Base-by-base conservation (phyloP, 768 basidiomycete species). In the Psilocybe azurescens region DNA sequence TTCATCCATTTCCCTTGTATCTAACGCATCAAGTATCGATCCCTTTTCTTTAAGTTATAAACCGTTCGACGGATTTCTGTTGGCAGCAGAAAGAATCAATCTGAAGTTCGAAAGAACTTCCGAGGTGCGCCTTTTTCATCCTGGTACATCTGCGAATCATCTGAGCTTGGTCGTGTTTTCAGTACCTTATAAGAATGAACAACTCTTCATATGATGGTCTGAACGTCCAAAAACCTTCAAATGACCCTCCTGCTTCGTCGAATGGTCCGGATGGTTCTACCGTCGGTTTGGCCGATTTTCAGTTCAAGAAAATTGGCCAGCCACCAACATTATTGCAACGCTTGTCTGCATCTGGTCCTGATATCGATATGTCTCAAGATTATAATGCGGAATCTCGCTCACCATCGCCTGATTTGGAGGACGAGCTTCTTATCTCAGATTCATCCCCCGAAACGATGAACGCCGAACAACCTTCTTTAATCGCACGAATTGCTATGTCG, bases 281-380 rank as follows among this genome's bases (percentile, higher is more conserved):
- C 84, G 3, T 75, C 70, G 53, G 64, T 47, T 79, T 85, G 58
- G 64, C 77, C n/a, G 69, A 75, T 56, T 78, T 88, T 68, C 76
- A 74, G 29, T 89, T 88, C 69, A 71, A 65, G 10, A 79, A 72
- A 3, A 89, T 89, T 44, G 87, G 87, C 30, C 80, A 84, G 67
- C 72, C 75, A 61, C 86, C 87, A 0, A 73, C 76, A 13, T 74
- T 89, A 18, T 76, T 89, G 29, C 79, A 77, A 62, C 83, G 88
- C 24, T 75, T 89, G 38, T 78, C 82, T 33, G 69, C 70, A 41
- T 68, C 75, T 2, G 69, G 74, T 47, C 68, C 74, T 24, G 71
- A 72, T 47, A 50, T 16, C 30, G 24, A 56, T n/a, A 11, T 58
- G 20, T 44, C 53, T 38, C 24, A 30, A 20, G 53, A 50, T 33